phyloP scores from a whole-genome alignment of 371 early-diverging fungal species.

The Lichtheimia corymbifera region DNA sequence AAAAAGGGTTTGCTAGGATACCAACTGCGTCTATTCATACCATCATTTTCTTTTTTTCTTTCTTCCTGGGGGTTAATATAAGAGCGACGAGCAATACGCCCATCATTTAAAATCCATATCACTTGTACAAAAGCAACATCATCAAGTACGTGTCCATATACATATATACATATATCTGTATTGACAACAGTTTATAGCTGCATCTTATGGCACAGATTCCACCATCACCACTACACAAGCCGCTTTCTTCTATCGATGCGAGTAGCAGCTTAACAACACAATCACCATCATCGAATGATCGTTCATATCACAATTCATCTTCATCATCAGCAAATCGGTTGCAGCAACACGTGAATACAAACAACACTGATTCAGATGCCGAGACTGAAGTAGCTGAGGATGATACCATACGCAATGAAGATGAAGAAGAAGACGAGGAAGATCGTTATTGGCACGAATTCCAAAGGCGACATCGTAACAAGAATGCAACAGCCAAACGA shows the following conservation, averaged over 20 bases:
- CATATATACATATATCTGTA: background rate
- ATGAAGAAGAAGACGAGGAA: conserved; percentile 21
- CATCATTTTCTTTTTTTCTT: background rate
- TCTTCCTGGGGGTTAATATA: no score
- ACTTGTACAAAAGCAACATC: background rate
- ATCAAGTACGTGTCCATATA: background rate
- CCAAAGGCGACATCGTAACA: conserved; percentile 17
- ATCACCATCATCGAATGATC: no score
- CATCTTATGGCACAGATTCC: background rate
- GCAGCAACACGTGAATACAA: background rate
- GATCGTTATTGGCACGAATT: conserved; percentile 14
- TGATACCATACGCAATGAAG: conserved; percentile 14
- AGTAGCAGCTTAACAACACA: no score
- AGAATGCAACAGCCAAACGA: conserved; percentile 5
- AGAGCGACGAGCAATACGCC: no score
- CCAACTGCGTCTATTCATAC: conserved; percentile 6
- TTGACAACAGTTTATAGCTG: background rate
- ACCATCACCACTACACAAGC: background rate
- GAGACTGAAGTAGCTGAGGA: conserved; percentile 15
- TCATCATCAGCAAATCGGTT: conserved; percentile 60
- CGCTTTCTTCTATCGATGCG: no score
- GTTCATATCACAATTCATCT: conserved; percentile 42
- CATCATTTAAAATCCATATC: no score
- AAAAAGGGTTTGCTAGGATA: background rate
- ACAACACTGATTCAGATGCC: conserved; percentile 14